phyloP scores from a whole-genome alignment of 1,284 basidiomycete genomes.

The Hymenochaete sp. region DNA sequence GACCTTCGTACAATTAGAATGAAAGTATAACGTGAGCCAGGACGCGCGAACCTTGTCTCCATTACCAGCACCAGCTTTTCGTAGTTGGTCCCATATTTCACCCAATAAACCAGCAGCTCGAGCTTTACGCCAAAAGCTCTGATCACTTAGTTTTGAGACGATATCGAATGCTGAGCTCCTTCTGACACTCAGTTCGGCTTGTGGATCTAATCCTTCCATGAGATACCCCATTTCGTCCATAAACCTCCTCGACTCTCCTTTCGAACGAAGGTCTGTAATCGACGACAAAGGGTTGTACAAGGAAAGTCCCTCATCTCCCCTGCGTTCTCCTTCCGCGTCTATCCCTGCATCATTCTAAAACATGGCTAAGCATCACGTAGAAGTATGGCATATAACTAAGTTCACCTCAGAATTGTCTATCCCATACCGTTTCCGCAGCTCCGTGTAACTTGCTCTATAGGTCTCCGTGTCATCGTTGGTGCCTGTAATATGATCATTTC shows the following conservation, averaged over 20 bases:
- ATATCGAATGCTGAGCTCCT: conserved; percentile 66
- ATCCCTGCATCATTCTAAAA: conserved; percentile 25
- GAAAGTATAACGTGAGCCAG: neutral
- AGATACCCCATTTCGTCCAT: conserved; percentile 74
- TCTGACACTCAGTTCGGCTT: conserved; percentile 44
- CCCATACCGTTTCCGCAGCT: conserved; percentile 61
- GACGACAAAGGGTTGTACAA: conserved; percentile 72
- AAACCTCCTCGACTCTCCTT: conserved; percentile 71
- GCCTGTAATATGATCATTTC: conserved; percentile 20
- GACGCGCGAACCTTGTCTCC: conserved; percentile 43
- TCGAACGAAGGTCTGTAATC: conserved; percentile 67
- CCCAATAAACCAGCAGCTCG: conserved; percentile 62
- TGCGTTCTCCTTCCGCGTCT: conserved; percentile 25
- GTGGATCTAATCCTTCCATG: conserved; percentile 61
- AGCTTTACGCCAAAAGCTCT: conserved; percentile 65
- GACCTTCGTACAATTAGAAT: neutral
- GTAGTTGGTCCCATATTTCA: conserved; percentile 57
- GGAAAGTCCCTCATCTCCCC: conserved; percentile 29
- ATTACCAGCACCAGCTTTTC: conserved; percentile 46
- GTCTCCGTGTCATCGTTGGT: conserved; percentile 39
- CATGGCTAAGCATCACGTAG: conserved; percentile 15
- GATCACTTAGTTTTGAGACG: conserved; percentile 58
- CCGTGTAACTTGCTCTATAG: conserved; percentile 58
- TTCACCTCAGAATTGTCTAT: conserved; percentile 62
- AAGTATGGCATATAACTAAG: conserved; percentile 19